These are phyloP conservation scores for Globisporangium nodosum DNA, from an alignment of 352 stramenopile genomes.

Conservation along the genomic window DNA sequence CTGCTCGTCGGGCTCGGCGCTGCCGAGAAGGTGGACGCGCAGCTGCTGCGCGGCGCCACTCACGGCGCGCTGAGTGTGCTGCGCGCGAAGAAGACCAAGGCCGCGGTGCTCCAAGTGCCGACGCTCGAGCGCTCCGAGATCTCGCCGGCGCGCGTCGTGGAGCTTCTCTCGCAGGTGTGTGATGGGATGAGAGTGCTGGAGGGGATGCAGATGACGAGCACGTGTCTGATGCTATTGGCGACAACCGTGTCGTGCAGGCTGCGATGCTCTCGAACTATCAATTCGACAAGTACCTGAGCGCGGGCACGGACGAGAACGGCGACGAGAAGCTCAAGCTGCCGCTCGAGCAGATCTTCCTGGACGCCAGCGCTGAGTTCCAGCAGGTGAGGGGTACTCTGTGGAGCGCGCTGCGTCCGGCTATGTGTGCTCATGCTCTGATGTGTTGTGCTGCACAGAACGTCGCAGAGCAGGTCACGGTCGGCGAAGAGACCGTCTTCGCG, in stretches of 20 bases:
- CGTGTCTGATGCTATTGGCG: background rate
- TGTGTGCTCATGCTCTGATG: background rate
- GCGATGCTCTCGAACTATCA: slow-evolving; percentile 86
- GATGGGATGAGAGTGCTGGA: background rate
- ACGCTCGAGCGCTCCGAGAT: slow-evolving; percentile 24
- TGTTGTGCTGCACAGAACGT: slow-evolving; percentile 25
- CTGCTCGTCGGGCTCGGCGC: slow-evolving; percentile 75
- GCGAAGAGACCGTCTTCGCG: slow-evolving; percentile 81
- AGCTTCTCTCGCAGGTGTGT: slow-evolving; percentile 51
- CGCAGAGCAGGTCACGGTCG: slow-evolving; percentile 55
- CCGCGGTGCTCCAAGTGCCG: slow-evolving; percentile 53
- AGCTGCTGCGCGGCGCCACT: slow-evolving; percentile 58
- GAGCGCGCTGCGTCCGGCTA: no score
- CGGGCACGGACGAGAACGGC: slow-evolving; percentile 45
- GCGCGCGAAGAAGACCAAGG: slow-evolving; percentile 43
- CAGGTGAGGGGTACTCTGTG: slow-evolving; percentile 21
- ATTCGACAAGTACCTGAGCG: slow-evolving; percentile 78
- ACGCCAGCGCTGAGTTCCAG: slow-evolving; percentile 48
- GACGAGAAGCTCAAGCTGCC: slow-evolving; percentile 64
- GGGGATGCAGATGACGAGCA: background rate
- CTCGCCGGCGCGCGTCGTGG: slow-evolving; percentile 37
- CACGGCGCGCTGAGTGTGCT: slow-evolving; percentile 50
- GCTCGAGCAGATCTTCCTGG: slow-evolving; percentile 58
- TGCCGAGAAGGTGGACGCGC: slow-evolving; percentile 54
- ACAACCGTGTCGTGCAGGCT: slow-evolving; percentile 17